Evolutionary conservation across 2,329 filamentous ascomycete species (phyloP).

Genomic region (Colletotrichum incanum): DNA sequence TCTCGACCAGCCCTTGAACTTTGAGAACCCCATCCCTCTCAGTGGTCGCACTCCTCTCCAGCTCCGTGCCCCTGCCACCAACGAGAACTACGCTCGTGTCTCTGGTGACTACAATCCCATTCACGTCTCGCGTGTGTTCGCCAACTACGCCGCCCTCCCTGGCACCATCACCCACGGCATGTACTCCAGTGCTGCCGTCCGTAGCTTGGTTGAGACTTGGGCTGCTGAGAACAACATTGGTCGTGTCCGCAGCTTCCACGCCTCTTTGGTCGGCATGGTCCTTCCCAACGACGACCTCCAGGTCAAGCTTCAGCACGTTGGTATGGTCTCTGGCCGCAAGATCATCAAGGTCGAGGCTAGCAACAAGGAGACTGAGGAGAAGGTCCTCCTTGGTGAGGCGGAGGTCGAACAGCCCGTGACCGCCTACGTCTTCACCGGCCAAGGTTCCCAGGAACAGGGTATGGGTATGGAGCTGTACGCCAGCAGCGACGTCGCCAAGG

Average conservation of each 20-base stretch:
- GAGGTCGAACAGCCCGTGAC: slow-evolving; percentile 98
- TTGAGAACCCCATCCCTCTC: slow-evolving; percentile 96
- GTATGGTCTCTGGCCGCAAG: slow-evolving; percentile 98
- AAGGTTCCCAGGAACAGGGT: slow-evolving; percentile 98
- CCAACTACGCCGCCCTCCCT: slow-evolving; percentile 93
- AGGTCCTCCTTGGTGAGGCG: slow-evolving; percentile 94
- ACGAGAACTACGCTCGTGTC: slow-evolving; percentile 97
- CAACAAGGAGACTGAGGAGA: slow-evolving; percentile 97
- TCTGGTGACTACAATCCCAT: slow-evolving; percentile 99
- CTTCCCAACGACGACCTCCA: slow-evolving; percentile 95
- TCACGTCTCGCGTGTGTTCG: slow-evolving; percentile 97
- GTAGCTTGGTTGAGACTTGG: slow-evolving; percentile 98
- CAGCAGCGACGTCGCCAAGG: slow-evolving; percentile 93
- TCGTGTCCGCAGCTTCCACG: slow-evolving; percentile 97
- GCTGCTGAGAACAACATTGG: slow-evolving; percentile 99
- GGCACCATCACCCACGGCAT: slow-evolving; percentile 99
- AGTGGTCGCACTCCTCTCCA: slow-evolving; percentile 92
- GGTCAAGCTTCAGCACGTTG: slow-evolving; percentile 95
- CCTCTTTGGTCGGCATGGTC: slow-evolving; percentile 98
- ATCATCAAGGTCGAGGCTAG: slow-evolving; percentile 98
- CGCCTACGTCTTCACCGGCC: slow-evolving; percentile 97
- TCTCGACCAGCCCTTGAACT: slow-evolving; percentile 96
- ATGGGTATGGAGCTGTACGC: slow-evolving; percentile 99
- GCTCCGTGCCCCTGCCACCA: slow-evolving; percentile 92
- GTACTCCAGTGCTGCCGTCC: slow-evolving; percentile 98